Conservation (phyloP, 1,284 basidiomycete species). For the Rhodotorula sp. region DNA sequence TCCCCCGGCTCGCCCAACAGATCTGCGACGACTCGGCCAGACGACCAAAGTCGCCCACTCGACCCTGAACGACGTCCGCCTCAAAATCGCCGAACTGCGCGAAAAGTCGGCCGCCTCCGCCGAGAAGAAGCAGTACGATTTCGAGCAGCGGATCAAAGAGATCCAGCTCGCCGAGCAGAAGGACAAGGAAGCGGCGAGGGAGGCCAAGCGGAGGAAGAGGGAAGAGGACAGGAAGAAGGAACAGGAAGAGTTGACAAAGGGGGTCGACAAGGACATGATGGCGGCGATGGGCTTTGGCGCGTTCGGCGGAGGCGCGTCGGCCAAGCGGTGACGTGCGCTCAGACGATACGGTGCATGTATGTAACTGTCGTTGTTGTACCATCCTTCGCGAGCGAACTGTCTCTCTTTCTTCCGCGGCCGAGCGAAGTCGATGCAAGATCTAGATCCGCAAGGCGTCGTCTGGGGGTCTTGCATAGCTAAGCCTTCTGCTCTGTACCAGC, state of each 20-base stretch:
- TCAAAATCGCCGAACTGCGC: constrained; percentile 80
- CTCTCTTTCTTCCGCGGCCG: too few relatives aligned
- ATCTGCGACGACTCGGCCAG: constrained; percentile 87
- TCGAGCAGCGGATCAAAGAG: constrained; percentile 79
- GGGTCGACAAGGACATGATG: constrained; percentile 61
- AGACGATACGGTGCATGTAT: background rate
- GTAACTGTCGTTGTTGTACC: background rate
- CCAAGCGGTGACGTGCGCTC: constrained; percentile 56
- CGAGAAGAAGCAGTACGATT: constrained; percentile 83
- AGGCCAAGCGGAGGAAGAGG: constrained; percentile 66
- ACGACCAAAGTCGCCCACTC: constrained; percentile 86
- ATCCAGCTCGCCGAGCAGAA: constrained; percentile 70
- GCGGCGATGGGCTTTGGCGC: constrained; percentile 89
- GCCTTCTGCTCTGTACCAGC: too few relatives aligned
- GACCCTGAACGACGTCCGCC: constrained; percentile 85
- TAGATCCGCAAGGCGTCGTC: too few relatives aligned
- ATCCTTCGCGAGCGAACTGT: background rate
- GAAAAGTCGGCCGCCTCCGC: constrained; percentile 78
- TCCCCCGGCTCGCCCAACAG: constrained; percentile 52
- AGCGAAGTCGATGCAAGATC: too few relatives aligned
- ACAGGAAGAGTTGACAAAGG: constrained; percentile 36
- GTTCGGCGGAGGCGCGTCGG: constrained; percentile 61
- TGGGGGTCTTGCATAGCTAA: too few relatives aligned
- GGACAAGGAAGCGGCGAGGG: constrained; percentile 62
- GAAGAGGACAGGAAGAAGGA: constrained; percentile 65